These are phyloP conservation scores for Pseudopediastrum boryanum DNA, from an alignment of 139 green algal species.

Conservation along the genomic window DNA sequence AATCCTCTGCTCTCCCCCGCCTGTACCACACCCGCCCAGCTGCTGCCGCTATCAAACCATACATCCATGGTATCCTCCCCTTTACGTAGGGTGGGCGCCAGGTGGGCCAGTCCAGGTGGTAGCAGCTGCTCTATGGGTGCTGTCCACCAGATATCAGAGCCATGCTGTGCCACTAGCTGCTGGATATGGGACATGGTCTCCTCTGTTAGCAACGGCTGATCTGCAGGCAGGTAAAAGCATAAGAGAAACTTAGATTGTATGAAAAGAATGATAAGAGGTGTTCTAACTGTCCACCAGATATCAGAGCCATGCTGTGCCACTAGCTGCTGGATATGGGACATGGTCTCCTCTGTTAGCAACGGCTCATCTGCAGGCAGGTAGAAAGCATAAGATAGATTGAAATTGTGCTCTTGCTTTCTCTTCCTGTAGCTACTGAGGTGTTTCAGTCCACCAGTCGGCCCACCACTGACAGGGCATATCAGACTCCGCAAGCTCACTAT, in stretches of 20 bases:
- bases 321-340: slow-evolving; percentile 81
- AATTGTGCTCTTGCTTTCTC: no score
- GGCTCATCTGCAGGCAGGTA: slow-evolving; percentile 84
- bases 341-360: slow-evolving; percentile 90
- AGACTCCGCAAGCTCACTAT: no score
- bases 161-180: slow-evolving; percentile 73
- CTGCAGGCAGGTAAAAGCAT: no score
- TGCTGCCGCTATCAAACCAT: slow-evolving; percentile 97
- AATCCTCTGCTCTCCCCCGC: slow-evolving; percentile 48
- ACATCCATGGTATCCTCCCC: slow-evolving; percentile 99
- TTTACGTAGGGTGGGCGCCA: slow-evolving; percentile 65
- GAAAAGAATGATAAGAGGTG: no score
- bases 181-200: slow-evolving; percentile 88
- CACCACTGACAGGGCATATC: no score
- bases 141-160: slow-evolving; percentile 89
- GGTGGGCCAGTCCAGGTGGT: slow-evolving; percentile 53
- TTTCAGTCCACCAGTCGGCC: no score
- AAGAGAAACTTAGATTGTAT: no score
- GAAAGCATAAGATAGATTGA: no score
- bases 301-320: slow-evolving; percentile 83
- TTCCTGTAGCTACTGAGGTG: no score
- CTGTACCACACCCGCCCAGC: slow-evolving; percentile 90
- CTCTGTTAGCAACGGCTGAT: slow-evolving; percentile 90
- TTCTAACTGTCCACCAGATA: slow-evolving; percentile 87
- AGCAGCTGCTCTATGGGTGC: slow-evolving; percentile 86